Base-by-base conservation (phyloP, 768 basidiomycete genomes). In the Boletus vinaceobasis region DNA sequence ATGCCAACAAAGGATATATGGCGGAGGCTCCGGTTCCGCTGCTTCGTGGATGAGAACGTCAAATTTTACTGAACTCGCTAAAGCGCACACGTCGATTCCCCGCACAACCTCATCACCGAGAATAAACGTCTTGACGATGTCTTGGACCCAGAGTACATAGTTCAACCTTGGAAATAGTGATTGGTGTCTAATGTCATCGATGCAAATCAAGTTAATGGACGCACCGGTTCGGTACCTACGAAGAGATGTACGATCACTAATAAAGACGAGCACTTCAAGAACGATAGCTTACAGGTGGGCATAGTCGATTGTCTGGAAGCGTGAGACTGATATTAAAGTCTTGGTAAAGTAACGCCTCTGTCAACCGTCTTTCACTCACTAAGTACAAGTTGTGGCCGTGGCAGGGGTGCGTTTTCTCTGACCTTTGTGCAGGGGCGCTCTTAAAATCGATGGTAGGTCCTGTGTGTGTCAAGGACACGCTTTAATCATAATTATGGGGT, bases 21-120 rank as follows among this genome's bases (percentile, higher is more conserved):
- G 84, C 88, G 0, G 90, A 90, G 7, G 93, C 86, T 0, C 96
- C 96, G 8, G 94, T 96, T 21, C 96, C 96, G 37, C 93, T 92
- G 58, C 17, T 21, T 27, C 10, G 15, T 31, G 2, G 5, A 27
- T 50, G 35, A 58, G 43, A 35, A 14, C 33, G 32, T 37, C 36
- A 61, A 36, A n/a, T 26, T 26, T 14, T 50, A 27, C 11, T 1
- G 31, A 32, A 43, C 14, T 29, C 2, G 6, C 43, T 6, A 13
- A 50, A 7, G 47, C 85, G 48, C 66, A 93, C 93, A 95, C 80
- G 61, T 95, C 92, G 13, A 90, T 67, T 0, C 85, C 88, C 8
- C 68, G 71, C 14, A 86, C 65, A n/a, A 40, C 6, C 10, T 55
- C 50, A 0, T 63, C 55, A 23, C 46, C 48, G 21, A 62, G 47